Percentiles rank a stretch among this genome's conserved stretches.
Conservation (phyloP, 2,329 filamentous ascomycete species). For the Lasiodiplodia citricola region DNA sequence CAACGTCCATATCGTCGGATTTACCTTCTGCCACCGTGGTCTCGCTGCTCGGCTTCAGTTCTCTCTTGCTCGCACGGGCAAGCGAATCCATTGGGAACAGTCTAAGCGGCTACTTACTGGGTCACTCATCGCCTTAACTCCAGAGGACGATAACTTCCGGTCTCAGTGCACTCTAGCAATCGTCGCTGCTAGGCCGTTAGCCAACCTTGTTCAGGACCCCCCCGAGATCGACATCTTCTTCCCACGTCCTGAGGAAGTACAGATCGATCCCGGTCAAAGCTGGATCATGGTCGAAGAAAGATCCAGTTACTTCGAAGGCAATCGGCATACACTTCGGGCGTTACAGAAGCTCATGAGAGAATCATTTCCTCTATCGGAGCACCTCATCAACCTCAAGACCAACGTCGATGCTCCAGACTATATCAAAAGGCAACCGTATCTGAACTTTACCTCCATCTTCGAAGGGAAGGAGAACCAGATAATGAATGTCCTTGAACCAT, state of each 20-base stretch:
- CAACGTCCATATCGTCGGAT: conserved; percentile 28
- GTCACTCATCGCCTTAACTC: conserved; percentile 61
- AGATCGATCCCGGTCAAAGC: conserved; percentile 71
- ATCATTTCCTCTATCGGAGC: conserved; percentile 66
- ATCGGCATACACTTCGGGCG: conserved; percentile 72
- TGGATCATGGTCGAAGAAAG: conserved; percentile 81
- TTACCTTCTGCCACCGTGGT: conserved; percentile 67
- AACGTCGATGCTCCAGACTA: conserved; percentile 59
- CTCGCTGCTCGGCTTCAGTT: conserved; percentile 73
- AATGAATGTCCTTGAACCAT: conserved; percentile 60
- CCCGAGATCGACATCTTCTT: conserved; percentile 80
- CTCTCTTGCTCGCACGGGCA: conserved; percentile 68
- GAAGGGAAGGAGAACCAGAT: conserved; percentile 40
- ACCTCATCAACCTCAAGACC: conserved; percentile 60
- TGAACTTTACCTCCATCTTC: conserved; percentile 57
- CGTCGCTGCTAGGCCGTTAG: conserved; percentile 71
- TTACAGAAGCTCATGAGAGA: conserved; percentile 70
- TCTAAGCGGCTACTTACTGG: conserved; percentile 63
- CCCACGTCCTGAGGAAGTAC: conserved; percentile 62
- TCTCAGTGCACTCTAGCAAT: conserved; percentile 71
- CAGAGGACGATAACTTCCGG: conserved; percentile 65
- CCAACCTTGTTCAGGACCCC: conserved; percentile 67
- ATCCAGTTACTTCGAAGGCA: conserved; percentile 76
- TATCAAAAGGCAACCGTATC: conserved; percentile 54
- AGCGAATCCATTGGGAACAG: conserved; percentile 71